Conservation (phyloP, 495 filamentous ascomycete genomes). For the Oidiodendron maius region DNA sequence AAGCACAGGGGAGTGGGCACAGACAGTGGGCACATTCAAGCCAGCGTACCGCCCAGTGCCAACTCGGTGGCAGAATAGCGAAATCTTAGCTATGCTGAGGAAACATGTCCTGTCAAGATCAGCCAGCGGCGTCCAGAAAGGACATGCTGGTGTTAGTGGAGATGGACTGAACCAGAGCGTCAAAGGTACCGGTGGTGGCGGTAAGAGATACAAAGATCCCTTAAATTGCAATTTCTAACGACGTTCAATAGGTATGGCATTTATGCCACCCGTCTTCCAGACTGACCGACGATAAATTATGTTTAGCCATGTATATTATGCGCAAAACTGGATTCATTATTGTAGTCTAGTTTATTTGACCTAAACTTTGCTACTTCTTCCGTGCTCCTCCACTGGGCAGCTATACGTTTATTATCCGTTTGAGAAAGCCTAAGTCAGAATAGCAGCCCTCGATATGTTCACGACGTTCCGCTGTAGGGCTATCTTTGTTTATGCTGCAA, state of each 20-base stretch:
- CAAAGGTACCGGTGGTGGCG: slow-evolving; percentile 16
- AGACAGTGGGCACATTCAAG: slow-evolving; percentile 91
- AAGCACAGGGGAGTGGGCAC: slow-evolving; percentile 82
- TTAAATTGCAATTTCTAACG: slow-evolving; percentile 1
- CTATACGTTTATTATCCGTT: no score
- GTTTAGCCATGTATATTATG: slow-evolving; percentile 4
- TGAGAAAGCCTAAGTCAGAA: no score
- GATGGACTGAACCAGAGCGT: slow-evolving; percentile 14
- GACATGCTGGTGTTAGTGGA: slow-evolving; percentile 4
- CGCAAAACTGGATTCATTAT: slow-evolving; percentile 6
- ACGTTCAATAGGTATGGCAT: slow-evolving; percentile 21
- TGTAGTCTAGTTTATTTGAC: not conserved
- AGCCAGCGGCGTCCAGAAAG: slow-evolving; percentile 18
- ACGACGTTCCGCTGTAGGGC: no score
- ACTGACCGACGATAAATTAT: slow-evolving; percentile 16
- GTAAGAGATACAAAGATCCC: slow-evolving; percentile 6
- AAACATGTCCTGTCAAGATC: slow-evolving; percentile 57
- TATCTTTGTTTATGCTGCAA: no score
- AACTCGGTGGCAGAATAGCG: slow-evolving; percentile 71
- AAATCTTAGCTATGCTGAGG: slow-evolving; percentile 70
- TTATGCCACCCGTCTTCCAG: slow-evolving; percentile 22
- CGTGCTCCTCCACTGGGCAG: not conserved
- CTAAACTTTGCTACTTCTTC: not conserved
- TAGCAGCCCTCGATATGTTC: no score
- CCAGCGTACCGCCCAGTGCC: slow-evolving; percentile 91